These are phyloP conservation scores for Aurantiochytrium sp. DNA, from an alignment of 108 stramenopile genomes.

Conservation along the genomic window DNA sequence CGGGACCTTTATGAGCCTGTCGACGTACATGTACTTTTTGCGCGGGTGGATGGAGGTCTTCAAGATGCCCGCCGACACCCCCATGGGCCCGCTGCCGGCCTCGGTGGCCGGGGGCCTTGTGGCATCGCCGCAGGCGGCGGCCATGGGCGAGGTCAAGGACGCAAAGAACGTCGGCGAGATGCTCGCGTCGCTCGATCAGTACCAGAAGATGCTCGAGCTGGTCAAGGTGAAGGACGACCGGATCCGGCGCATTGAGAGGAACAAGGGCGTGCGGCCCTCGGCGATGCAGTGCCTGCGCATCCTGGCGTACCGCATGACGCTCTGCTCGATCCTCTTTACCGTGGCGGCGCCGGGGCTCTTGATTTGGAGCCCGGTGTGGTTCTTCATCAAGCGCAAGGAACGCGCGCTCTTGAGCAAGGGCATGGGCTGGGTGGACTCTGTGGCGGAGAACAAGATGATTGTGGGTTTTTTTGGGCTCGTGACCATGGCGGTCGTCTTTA, in stretches of 20 bases:
- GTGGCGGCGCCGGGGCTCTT: background rate
- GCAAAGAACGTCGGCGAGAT: background rate
- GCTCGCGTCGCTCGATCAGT: background rate
- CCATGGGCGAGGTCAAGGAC: background rate
- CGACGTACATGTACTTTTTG: slow-evolving; percentile 32
- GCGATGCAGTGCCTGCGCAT: background rate
- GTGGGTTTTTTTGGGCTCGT: background rate
- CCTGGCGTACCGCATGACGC: background rate
- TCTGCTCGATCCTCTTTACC: background rate
- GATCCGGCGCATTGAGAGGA: background rate
- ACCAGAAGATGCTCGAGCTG: background rate
- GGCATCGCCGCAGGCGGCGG: background rate
- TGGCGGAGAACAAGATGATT: slow-evolving; percentile 27
- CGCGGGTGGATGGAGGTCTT: background rate
- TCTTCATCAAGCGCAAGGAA: slow-evolving; percentile 25
- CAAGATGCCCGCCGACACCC: background rate
- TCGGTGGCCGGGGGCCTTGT: background rate
- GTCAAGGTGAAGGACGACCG: slow-evolving; percentile 7
- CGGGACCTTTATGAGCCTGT: slow-evolving; percentile 26
- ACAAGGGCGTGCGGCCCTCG: background rate
- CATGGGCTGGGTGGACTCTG: slow-evolving; percentile 26
- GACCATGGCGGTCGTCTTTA: background rate
- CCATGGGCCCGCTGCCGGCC: background rate
- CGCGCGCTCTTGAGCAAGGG: background rate
- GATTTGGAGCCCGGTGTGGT: slow-evolving; percentile 28